A percentile compares a stretch with the other conserved stretches of the same genome.
phyloP scores from a whole-genome alignment of 306 rosid genomes.

The Calophaca sinica region DNA sequence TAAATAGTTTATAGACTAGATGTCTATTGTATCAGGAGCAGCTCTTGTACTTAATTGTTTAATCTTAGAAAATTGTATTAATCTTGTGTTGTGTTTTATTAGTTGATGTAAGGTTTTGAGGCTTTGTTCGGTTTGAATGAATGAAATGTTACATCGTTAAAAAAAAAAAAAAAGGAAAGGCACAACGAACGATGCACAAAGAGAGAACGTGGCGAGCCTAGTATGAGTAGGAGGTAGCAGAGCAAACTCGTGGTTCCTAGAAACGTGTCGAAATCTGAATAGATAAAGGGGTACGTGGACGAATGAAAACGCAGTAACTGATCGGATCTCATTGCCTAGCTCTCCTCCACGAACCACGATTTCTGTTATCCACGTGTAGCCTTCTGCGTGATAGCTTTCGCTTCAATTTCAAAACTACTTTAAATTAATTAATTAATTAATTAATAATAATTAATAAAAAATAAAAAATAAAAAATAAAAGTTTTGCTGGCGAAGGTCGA shows the following conservation, averaged over 20 bases:
- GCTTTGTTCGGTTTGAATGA: too few species aligned
- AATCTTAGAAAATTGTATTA: too few species aligned
- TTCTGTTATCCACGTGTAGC: constrained; percentile 73
- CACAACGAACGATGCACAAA: too few species aligned
- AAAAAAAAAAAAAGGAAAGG: too few species aligned
- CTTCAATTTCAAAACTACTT: constrained; percentile 16
- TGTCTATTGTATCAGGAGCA: too few species aligned
- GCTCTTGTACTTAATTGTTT: too few species aligned
- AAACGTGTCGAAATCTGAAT: constrained; percentile 45
- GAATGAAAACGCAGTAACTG: constrained; percentile 56
- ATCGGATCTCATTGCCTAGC: constrained; percentile 64
- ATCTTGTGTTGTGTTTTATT: too few species aligned
- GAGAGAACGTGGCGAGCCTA: too few species aligned
- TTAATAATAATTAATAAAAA: constrained; percentile 25
- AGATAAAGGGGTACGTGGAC: constrained; percentile 37
- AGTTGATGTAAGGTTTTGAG: too few species aligned
- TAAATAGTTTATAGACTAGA: too few species aligned
- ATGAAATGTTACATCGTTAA: too few species aligned
- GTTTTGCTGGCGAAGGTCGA: neutral
- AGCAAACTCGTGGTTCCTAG: neutral
- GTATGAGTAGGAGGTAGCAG: too few species aligned
- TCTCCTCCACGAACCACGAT: constrained; percentile 89
- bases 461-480: neutral
- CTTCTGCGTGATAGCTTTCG: constrained; percentile 48
- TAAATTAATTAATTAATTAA: constrained; percentile 20